A percentile compares a stretch with the other conserved stretches of the same genome.
These are phyloP conservation scores for Epichloe gansuensis DNA, from an alignment of 2,329 filamentous ascomycete genomes.

Conservation along the genomic window DNA sequence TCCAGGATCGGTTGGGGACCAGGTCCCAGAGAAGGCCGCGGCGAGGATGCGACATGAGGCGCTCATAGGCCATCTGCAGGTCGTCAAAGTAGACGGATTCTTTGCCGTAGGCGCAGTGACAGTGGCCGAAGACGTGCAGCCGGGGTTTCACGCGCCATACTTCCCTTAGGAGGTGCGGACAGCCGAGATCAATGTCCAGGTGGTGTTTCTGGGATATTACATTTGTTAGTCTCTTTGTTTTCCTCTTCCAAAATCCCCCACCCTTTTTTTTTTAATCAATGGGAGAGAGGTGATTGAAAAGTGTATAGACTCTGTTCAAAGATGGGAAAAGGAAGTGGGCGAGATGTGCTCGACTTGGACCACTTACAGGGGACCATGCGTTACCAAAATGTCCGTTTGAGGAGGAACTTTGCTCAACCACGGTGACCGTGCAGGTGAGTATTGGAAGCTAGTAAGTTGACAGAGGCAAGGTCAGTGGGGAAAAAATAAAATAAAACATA, in stretches of 20 bases:
- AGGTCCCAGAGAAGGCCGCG: constrained; percentile 34
- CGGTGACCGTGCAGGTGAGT: constrained; percentile 49
- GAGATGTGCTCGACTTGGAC: constrained; percentile 3
- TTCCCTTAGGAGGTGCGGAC: constrained; percentile 57
- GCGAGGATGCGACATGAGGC: constrained; percentile 36
- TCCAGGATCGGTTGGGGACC: constrained; percentile 33
- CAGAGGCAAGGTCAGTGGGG: not conserved
- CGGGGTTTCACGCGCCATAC: constrained; percentile 61
- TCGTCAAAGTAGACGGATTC: constrained; percentile 65
- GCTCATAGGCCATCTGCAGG: constrained; percentile 59
- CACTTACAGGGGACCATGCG: constrained; percentile 59
- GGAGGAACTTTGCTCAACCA: constrained; percentile 62
- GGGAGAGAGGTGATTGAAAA: too few relatives aligned
- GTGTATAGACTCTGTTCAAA: too few relatives aligned
- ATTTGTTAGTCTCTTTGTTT: not conserved
- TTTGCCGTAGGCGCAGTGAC: constrained; percentile 63
- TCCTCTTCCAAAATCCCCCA: not conserved
- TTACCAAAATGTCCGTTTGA: constrained; percentile 67
- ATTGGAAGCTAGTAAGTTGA: constrained; percentile 50
- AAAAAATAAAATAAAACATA: too few relatives aligned
- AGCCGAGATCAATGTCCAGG: constrained; percentile 57
- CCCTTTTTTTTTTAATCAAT: too few relatives aligned
- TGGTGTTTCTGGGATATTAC: constrained; percentile 43
- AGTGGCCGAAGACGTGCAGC: constrained; percentile 76
- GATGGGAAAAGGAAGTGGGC: too few relatives aligned